phyloP scores from a whole-genome alignment of 176 grass and related monocot genomes.

The Tillandsia leiboldiana region DNA sequence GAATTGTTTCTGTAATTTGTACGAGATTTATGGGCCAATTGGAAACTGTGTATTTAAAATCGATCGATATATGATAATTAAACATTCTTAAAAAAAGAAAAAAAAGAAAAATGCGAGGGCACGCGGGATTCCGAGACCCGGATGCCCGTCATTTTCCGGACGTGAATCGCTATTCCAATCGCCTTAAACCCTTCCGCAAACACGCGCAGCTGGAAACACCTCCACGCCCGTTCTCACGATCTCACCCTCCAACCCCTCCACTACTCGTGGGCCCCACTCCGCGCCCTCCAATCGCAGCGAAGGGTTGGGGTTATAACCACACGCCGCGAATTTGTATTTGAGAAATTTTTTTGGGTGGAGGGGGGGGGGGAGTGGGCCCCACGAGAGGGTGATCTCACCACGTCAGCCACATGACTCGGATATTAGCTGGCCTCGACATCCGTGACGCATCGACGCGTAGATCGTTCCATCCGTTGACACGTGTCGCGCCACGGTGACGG shows the following conservation, averaged over 20 bases:
- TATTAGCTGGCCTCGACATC: constrained; percentile 33
- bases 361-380: constrained; percentile 4
- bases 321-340: not conserved
- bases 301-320: too few relatives aligned
- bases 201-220: not conserved
- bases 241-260: too few relatives aligned
- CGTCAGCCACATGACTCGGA: constrained; percentile 54
- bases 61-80: too few relatives aligned
- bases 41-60: too few relatives aligned
- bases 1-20: too few relatives aligned
- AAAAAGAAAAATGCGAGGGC: constrained; percentile 1
- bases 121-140: constrained; percentile 30
- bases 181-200: constrained; percentile 7
- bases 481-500: constrained; percentile 13
- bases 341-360: not conserved
- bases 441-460: constrained; percentile 22
- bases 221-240: not conserved
- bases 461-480: not conserved
- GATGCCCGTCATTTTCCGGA: constrained; percentile 21
- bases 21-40: too few relatives aligned
- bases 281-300: too few relatives aligned
- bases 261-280: too few relatives aligned
- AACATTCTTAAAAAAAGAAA: not conserved
- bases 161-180: constrained; percentile 28
- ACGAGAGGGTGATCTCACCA: constrained; percentile 15